Evolutionary conservation across 345 rosid genomes (phyloP).

Genomic region (Hirschfeldia incana): DNA sequence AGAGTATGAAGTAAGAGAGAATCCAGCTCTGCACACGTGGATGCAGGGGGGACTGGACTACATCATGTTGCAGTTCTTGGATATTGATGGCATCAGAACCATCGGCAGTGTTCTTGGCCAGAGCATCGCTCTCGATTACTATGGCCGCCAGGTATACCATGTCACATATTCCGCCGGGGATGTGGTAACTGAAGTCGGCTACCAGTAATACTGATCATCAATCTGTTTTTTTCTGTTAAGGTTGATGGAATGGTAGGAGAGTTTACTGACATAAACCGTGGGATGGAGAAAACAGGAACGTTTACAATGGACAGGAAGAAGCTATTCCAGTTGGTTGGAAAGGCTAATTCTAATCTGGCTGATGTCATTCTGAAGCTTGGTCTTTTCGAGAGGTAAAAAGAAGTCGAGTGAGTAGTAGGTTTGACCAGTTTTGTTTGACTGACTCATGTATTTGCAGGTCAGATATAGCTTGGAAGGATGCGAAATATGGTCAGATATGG

Average conservation of each 20-base stretch:
- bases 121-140: conserved; percentile 95
- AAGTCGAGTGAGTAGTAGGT: neutral
- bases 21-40: conserved; percentile 71
- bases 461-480: conserved; percentile 98
- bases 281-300: conserved; percentile 94
- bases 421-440: too few relatives aligned
- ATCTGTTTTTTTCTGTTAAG: conserved; percentile 38
- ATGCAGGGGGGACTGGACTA: conserved; percentile 85
- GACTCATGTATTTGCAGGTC: conserved; percentile 50
- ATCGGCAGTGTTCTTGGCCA: conserved; percentile 97
- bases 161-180: neutral
- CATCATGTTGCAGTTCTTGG: conserved; percentile 83
- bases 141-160: conserved; percentile 83
- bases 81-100: conserved; percentile 83
- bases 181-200: neutral
- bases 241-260: conserved; percentile 99
- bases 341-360: conserved; percentile 91
- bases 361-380: conserved; percentile 97
- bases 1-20: conserved; percentile 95
- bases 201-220: neutral
- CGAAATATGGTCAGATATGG: conserved; percentile 89
- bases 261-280: conserved; percentile 92
- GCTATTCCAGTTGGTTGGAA: conserved; percentile 94
- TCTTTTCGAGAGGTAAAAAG: conserved; percentile 85
- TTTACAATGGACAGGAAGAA: conserved; percentile 94